Base-by-base conservation (phyloP, 2,329 filamentous ascomycete species). In the Paracorniculantispora psalliotae region DNA sequence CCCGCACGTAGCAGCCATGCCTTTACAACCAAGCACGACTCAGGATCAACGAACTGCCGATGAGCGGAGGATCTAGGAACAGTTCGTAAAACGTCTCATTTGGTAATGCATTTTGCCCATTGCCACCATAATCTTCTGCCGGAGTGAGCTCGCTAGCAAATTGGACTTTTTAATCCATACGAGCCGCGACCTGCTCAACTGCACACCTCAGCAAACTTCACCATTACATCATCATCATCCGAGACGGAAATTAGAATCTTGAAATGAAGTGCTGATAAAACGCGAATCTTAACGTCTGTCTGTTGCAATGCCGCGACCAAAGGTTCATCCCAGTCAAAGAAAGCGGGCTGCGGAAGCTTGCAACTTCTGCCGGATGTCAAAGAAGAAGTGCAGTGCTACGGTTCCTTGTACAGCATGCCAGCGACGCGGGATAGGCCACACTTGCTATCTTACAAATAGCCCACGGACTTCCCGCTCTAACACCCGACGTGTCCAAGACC, bases 351-450 rank as follows among this genome's bases (percentile, higher is more conserved):
- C 73, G 23, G 76, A 79, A 59, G 80, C 80, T 8, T 82, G 80
- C 62, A 71, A 73, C 49, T 66, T 73, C 6, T 82, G 80, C 63
- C 75, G 78, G 30, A 70, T 72, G 15, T 75, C 78, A 9, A 82
- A 82, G 68, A 81, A 80, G 67, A 71, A 78, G 62, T 82, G 80
- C 64, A 77, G 75, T 58, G 79, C 76, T 10, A 73, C 72, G 0
- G 74, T 76, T 2, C 80, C 80, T 1, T 82, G 80, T 62, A 71
- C 73, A 0, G 75, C 77, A 49, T 82, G 79, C 59, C 69, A 76
- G 7, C 70, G 73, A 7, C 75, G 77, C 19, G 77, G 77, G 2
- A 69, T 76, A 4, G 72, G 41, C 30, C 30, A 35, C n/a, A 50
- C 23, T 2, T 48, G 57, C 41, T 49, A 52, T 10, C 53, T 61